phyloP scores from a whole-genome alignment of 179 eudicot genomes.

The Vitellaria paradoxa region DNA sequence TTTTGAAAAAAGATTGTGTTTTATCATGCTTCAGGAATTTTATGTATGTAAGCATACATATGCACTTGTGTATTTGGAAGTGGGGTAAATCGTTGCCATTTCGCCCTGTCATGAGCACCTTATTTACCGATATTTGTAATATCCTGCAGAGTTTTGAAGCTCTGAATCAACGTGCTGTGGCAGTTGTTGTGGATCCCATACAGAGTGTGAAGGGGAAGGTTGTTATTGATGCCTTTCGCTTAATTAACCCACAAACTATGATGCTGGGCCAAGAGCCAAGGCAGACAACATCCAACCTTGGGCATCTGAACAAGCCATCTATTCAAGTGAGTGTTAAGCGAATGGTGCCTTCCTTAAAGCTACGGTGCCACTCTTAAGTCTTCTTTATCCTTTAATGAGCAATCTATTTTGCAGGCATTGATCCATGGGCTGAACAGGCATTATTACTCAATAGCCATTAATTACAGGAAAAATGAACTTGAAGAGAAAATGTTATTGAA shows the following conservation, averaged over 20 bases:
- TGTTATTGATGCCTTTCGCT: constrained; percentile 92
- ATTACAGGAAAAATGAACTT: constrained; percentile 91
- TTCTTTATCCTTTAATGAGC: background rate
- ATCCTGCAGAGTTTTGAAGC: constrained; percentile 79
- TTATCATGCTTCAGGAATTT: too few relatives aligned
- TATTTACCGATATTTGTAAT: background rate
- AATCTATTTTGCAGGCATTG: constrained; percentile 63
- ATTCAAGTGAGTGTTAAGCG: constrained; percentile 54
- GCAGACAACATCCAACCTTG: constrained; percentile 93
- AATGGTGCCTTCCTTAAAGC: background rate
- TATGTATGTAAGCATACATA: too few relatives aligned
- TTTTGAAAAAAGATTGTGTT: too few relatives aligned
- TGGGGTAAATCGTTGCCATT: constrained; percentile 26
- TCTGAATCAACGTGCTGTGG: constrained; percentile 76
- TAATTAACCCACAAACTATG: constrained; percentile 95
- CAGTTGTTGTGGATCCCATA: constrained; percentile 96
- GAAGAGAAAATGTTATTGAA: constrained; percentile 96
- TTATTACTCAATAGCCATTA: constrained; percentile 92
- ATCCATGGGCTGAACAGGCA: constrained; percentile 95
- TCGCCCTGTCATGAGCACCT: constrained; percentile 25
- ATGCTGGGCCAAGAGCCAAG: constrained; percentile 99
- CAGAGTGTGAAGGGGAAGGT: constrained; percentile 99
- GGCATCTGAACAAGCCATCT: constrained; percentile 93
- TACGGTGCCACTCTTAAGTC: background rate
- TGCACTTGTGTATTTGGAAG: background rate